Evolutionary conservation across 495 filamentous ascomycete species (phyloP), one percentile per base, ranked within the genome.

Genomic region (Aspergillus mulundensis): DNA sequence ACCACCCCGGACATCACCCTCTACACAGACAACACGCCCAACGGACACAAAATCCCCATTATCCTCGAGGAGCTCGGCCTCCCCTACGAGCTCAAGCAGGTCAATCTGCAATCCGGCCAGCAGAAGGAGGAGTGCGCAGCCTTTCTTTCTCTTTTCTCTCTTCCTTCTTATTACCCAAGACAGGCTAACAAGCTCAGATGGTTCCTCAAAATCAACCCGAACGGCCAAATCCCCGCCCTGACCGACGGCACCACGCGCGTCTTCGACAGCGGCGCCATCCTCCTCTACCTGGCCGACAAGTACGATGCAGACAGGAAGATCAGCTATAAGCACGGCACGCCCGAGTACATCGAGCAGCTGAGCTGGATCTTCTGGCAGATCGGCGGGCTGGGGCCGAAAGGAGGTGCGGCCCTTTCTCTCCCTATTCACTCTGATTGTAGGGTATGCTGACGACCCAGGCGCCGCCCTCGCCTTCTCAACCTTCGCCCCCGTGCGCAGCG

Each of bases 151-250:
- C 14, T 45, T 16, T 24, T 24, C 49, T 52, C 11, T 8, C 3
- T 28, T 8, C 25, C n/a, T 14, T 24, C 34, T 52, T 7, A 7
- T 7, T 10, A 36, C 25, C 3, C 14, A 4, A 40, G 3, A 40
- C 2, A 40, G n/a, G n/a, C 16, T 14, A 18, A 18, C 12, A 34
- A 28, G 25, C 25, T 28, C n/a, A 69, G 66, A 15, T 91, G 88
- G 87, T 96, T 90, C 71, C 75, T 94, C 25, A 83, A 82, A 19
- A 91, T 95, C 65, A 95, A 94, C 66, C 91, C 91, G 38, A 96
- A 95, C 65, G 91, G 91, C 50, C 87, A 91, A 40, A 93, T 95
- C 54, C 91, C 91, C 7, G 89, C 90, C 1, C 64, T 96, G 15
- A 60, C 62, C 5, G 61, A 71, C 53, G 65, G 68, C 28, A 58